Conservation (phyloP, 805 yeast genomes). For the Blastobotrys chiropterorum region DNA sequence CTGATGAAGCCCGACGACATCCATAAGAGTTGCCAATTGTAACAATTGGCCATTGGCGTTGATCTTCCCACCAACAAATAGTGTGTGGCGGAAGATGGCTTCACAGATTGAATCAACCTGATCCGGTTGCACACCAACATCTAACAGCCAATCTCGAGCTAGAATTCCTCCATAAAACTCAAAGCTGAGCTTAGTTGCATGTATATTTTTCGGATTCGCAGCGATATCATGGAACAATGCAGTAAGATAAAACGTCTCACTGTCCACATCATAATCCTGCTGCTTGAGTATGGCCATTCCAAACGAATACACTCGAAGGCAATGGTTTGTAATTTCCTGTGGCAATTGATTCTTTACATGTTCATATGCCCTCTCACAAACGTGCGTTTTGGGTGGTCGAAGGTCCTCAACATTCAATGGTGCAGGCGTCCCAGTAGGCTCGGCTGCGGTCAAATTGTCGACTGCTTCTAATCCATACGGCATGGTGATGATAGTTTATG, state of each 20-base stretch:
- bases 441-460: neutral
- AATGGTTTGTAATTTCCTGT: neutral
- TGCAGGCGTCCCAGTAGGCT: neutral
- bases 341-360: neutral
- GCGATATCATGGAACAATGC: conserved; percentile 22
- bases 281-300: conserved; percentile 14
- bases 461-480: neutral
- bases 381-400: neutral
- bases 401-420: neutral
- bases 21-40: conserved; percentile 20
- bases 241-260: conserved; percentile 13
- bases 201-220: conserved; percentile 16
- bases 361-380: neutral
- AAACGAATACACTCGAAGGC: neutral
- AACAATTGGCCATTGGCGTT: conserved; percentile 19
- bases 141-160: conserved; percentile 16
- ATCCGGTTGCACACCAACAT: conserved; percentile 12
- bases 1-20: conserved; percentile 15
- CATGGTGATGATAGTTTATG: too few relatives aligned
- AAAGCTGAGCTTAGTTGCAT: conserved; percentile 20
- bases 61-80: conserved; percentile 17
- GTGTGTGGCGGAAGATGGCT: conserved; percentile 21
- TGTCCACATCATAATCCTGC: conserved; percentile 20
- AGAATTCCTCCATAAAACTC: conserved; percentile 22
- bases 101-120: conserved; percentile 21